A percentile compares a stretch with the other conserved stretches of the same genome.
Conservation (phyloP, 1,139 yeast species). For the Kurtzmaniella quercitrusa region DNA sequence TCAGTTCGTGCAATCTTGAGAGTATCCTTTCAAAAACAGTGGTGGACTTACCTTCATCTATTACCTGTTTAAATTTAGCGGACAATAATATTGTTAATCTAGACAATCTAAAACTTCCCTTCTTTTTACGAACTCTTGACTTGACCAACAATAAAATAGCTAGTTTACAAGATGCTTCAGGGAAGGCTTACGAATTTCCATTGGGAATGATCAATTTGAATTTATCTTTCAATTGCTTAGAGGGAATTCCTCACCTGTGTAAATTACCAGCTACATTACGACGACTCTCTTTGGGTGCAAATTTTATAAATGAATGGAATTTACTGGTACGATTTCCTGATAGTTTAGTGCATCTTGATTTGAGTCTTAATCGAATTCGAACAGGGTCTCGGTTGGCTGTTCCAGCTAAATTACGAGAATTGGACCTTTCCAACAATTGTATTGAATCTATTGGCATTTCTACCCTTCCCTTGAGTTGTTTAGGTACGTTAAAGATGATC, state of each 20-base stretch:
- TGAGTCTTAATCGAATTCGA: constrained; percentile 4
- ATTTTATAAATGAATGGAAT: constrained; percentile 2
- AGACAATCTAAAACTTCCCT: constrained; percentile 3
- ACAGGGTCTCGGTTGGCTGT: not conserved
- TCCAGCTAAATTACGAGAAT: constrained; percentile 4
- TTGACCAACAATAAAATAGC: constrained; percentile 2
- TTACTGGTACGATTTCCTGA: constrained; percentile 1
- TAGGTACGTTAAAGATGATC: not conserved
- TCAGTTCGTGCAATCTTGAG: constrained; percentile 3
- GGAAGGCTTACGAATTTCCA: constrained; percentile 1
- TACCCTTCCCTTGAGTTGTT: not conserved
- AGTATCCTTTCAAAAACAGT: not conserved
- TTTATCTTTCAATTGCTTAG: constrained; percentile 3
- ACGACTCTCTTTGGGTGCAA: constrained; percentile 4
- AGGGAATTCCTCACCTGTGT: not conserved
- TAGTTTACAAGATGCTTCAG: not conserved
- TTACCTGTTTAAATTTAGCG: constrained; percentile 4
- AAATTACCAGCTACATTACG: constrained; percentile 2
- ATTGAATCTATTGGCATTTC: not conserved
- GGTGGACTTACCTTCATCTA: constrained; percentile 1
- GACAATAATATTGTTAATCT: constrained; percentile 2
- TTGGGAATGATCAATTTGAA: constrained; percentile 1
- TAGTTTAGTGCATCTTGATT: constrained; percentile 1
- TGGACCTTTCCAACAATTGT: constrained; percentile 4
- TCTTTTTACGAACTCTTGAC: constrained; percentile 2